phyloP scores from a whole-genome alignment of 768 basidiomycete genomes.

The Hygrocybe coccinea region DNA sequence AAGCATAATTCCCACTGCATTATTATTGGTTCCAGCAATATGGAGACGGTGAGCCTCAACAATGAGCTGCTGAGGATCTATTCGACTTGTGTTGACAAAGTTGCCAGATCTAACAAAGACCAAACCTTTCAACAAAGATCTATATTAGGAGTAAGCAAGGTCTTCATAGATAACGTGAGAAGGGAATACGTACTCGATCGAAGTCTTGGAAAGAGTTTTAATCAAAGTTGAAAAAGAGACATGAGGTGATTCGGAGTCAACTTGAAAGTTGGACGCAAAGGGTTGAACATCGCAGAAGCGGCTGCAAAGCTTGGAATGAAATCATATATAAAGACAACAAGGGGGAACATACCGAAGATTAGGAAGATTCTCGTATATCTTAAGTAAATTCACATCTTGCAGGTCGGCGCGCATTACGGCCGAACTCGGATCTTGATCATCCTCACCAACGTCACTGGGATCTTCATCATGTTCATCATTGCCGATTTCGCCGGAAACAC shows the following conservation, averaged over 20 bases:
- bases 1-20: conserved; percentile 6
- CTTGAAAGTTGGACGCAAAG: not conserved
- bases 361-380: not conserved
- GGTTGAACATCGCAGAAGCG: not conserved
- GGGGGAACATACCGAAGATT: not conserved
- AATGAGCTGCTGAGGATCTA: conserved; percentile 1
- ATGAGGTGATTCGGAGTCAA: not conserved
- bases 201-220: not conserved
- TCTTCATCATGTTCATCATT: too few species aligned
- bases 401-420: too few species aligned
- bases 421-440: too few species aligned
- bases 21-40: not conserved
- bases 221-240: not conserved
- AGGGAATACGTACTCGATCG: not conserved
- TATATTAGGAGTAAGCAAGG: not conserved
- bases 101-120: not conserved
- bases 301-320: not conserved
- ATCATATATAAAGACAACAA: not conserved
- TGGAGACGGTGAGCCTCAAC: not conserved
- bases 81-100: conserved; percentile 6
- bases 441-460: too few species aligned
- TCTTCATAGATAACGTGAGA: not conserved
- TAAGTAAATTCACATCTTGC: too few species aligned
- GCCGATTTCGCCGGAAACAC: too few species aligned
- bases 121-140: not conserved